phyloP scores from a whole-genome alignment of 176 grass and related monocot genomes.

The Avena insularis region DNA sequence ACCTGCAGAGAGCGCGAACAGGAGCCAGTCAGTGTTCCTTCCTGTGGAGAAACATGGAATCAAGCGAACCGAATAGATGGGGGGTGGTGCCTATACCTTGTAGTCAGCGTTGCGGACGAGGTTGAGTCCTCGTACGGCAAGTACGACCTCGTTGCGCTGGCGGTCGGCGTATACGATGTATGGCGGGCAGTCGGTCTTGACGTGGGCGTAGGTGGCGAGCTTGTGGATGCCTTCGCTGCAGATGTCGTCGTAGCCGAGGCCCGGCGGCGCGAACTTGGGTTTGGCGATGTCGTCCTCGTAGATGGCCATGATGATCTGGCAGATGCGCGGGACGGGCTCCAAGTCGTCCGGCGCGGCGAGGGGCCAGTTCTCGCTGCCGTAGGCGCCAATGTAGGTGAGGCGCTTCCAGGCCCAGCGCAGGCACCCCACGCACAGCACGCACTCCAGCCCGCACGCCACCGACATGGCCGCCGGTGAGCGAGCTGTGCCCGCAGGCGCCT shows the following conservation, averaged over 20 bases:
- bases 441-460: slow-evolving; percentile 91
- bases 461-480: slow-evolving; percentile 56
- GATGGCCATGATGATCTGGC: slow-evolving; percentile 74
- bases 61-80: not conserved
- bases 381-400: slow-evolving; percentile 88
- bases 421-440: slow-evolving; percentile 86
- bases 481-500: not conserved
- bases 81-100: slow-evolving; percentile 38
- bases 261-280: slow-evolving; percentile 63
- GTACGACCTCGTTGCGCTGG: slow-evolving; percentile 66
- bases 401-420: slow-evolving; percentile 94
- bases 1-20: slow-evolving; percentile 45
- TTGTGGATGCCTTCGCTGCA: slow-evolving; percentile 48
- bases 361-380: slow-evolving; percentile 98
- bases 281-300: slow-evolving; percentile 67
- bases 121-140: slow-evolving; percentile 94
- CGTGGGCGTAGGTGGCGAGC: slow-evolving; percentile 63
- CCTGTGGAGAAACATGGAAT: not conserved
- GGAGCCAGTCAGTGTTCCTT: not conserved
- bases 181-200: slow-evolving; percentile 64
- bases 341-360: slow-evolving; percentile 61
- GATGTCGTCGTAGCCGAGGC: slow-evolving; percentile 50
- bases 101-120: slow-evolving; percentile 95
- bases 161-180: slow-evolving; percentile 84
- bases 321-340: slow-evolving; percentile 82